Evolutionary conservation across 1,284 basidiomycete species (phyloP), one percentile per base, ranked within the genome.

Genomic region (Ganoderma resinaceum): DNA sequence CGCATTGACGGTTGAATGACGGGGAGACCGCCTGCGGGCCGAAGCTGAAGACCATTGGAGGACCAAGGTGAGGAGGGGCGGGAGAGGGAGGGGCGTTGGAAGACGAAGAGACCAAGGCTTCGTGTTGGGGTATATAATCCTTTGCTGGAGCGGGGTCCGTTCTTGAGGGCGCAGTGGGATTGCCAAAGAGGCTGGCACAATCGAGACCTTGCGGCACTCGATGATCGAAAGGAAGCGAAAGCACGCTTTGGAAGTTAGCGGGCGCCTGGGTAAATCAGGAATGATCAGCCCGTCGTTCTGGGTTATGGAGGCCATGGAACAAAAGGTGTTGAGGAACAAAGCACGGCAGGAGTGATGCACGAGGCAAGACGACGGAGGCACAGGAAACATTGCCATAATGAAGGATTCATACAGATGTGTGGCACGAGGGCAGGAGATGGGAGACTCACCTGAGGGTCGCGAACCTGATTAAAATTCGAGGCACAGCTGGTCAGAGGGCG

Each of bases 401-500:
- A 18, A 40, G 55, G 18, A 14, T 38, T 23, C 35, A 38, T 38
- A 38, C 37, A 23, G 58, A 38, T 16, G 58, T 58, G 23, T 55
- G 60, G 57, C 60, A 37, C 43, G 63, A 35, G 62, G 40, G 57
- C 42, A 20, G 23, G 63, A 53, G 62, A 42, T 16, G 42, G 57
- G 43, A 52, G 23, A 72, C 70, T 69, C 68, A 72, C 68, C 66
- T n/a, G 66, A 35, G 37, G 29, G 62, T 66, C 66, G 62, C 20
- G 20, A 37, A 37, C 55, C 18, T 58, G 33, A 38, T 60, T 60
- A 40, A 40, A 26, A 66, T 62, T 67, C 66, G 70, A 58, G 29
- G 68, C 62, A 65, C 68, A 69, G 49, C 38, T 63, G 70, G 70
- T 68, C 70, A 67, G 62, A 69, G 70, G 70, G 70, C 64, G 68